Conservation (phyloP, 1,284 basidiomycete species). For the Porogramme epimiltina region DNA sequence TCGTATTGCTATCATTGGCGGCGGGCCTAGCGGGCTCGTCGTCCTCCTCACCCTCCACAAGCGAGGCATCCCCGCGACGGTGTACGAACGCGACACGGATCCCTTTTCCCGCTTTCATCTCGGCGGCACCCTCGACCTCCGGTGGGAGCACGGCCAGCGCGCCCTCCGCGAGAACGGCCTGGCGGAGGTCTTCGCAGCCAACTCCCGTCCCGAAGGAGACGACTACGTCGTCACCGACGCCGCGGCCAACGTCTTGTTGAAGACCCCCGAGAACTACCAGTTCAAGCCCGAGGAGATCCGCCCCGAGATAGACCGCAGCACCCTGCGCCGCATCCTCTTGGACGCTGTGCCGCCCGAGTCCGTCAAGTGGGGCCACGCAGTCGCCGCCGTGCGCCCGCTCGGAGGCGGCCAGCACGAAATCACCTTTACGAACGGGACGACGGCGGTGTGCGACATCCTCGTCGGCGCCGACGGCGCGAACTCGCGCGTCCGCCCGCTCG, state of each 20-base stretch:
- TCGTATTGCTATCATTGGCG: constrained; percentile 4
- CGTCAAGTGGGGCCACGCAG: constrained; percentile 2
- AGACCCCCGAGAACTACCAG: not conserved
- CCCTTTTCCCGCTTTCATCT: not conserved
- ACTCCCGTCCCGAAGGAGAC: constrained; percentile 4
- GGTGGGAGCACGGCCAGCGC: not conserved
- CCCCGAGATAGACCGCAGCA: constrained; percentile 1
- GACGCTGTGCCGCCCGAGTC: not conserved
- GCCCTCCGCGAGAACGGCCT: constrained; percentile 4
- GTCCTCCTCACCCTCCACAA: constrained; percentile 1
- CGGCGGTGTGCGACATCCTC: not conserved
- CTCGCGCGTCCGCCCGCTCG: not conserved
- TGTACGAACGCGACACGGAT: constrained; percentile 1
- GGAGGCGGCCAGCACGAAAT: not conserved
- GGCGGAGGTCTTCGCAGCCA: not conserved
- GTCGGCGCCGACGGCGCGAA: not conserved
- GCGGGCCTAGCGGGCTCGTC: not conserved
- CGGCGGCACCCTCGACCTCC: constrained; percentile 1
- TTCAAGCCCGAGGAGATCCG: not conserved
- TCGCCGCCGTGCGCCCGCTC: not conserved
- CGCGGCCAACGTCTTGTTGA: not conserved
- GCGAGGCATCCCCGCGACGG: not conserved
- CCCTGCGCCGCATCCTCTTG: not conserved
- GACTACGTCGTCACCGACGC: not conserved
- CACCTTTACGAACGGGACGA: constrained; percentile 1